These are phyloP conservation scores for Peterozyma xylosa DNA, from an alignment of 805 yeast genomes.

Conservation along the genomic window DNA sequence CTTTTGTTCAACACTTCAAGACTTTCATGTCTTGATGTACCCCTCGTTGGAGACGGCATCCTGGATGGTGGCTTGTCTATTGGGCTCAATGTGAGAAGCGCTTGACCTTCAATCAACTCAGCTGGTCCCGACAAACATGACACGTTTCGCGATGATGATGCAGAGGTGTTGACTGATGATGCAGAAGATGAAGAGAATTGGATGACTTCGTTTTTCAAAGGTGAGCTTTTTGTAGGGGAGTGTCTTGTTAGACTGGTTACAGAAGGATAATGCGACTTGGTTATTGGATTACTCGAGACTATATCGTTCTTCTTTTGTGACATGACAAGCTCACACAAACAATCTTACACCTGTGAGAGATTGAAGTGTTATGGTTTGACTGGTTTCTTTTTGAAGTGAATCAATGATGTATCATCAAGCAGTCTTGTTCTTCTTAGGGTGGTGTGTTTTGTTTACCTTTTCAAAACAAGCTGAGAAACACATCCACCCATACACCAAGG, in stretches of 20 bases:
- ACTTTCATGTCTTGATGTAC: not conserved
- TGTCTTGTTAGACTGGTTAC: not conserved
- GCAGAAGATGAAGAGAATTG: not conserved
- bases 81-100: not conserved
- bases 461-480: no score
- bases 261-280: no score
- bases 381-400: no score
- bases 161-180: not conserved
- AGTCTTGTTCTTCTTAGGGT: no score
- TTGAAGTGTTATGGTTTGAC: no score
- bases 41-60: not conserved
- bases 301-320: not conserved
- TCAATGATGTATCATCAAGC: no score
- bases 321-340: not conserved
- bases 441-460: no score
- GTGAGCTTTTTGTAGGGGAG: constrained; percentile 3
- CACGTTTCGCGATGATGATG: no score
- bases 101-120: not conserved
- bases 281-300: no score
- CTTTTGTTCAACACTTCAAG: not conserved
- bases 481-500: no score
- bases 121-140: no score
- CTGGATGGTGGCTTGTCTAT: not conserved
- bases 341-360: no score
- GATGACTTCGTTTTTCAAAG: not conserved